Conservation (phyloP, 768 basidiomycete genomes). For the Dentipellis fragilis region DNA sequence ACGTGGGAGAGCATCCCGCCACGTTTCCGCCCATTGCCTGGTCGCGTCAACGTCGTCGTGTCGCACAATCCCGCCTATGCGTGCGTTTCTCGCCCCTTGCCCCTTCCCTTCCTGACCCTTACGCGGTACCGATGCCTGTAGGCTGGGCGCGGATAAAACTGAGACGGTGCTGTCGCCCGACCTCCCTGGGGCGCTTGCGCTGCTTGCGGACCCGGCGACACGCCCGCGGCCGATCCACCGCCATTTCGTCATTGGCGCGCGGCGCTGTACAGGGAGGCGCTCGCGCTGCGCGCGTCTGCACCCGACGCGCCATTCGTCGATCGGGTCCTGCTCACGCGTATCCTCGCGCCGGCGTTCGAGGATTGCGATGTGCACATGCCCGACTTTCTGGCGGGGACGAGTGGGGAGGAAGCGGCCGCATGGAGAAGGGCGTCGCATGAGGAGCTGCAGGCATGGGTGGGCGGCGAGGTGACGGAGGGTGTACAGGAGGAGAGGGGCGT, state of each 20-base stretch:
- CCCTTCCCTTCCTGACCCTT: not conserved
- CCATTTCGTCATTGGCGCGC: conserved; percentile 87
- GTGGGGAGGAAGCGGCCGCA: conserved; percentile 10
- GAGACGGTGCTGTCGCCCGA: conserved; percentile 21
- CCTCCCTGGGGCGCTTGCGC: conserved; percentile 32
- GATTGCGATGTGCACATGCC: conserved; percentile 86
- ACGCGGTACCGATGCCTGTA: conserved; percentile 6
- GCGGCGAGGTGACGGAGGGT: conserved; percentile 67
- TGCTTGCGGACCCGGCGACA: conserved; percentile 16
- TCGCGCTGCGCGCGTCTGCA: conserved; percentile 26
- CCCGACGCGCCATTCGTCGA: conserved; percentile 40
- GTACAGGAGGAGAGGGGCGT: conserved; percentile 75
- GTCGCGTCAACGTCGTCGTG: conserved; percentile 71
- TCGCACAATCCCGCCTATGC: conserved; percentile 49
- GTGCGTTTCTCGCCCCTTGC: conserved; percentile 31
- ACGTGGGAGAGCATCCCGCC: conserved; percentile 96
- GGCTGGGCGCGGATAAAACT: conserved; percentile 3
- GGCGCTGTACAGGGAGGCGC: conserved; percentile 63
- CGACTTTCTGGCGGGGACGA: conserved; percentile 37
- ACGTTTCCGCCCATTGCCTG: conserved; percentile 72
- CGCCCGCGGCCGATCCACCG: conserved; percentile 33
- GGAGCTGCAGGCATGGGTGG: conserved; percentile 68
- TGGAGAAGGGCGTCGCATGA: conserved; percentile 57
- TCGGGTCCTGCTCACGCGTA: conserved; percentile 80
- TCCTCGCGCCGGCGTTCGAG: conserved; percentile 62